Percentiles rank a stretch among this genome's conserved stretches.
These are phyloP conservation scores for Warburgia ugandensis DNA, from an alignment of 164 flowering plant genomes.

Conservation along the genomic window DNA sequence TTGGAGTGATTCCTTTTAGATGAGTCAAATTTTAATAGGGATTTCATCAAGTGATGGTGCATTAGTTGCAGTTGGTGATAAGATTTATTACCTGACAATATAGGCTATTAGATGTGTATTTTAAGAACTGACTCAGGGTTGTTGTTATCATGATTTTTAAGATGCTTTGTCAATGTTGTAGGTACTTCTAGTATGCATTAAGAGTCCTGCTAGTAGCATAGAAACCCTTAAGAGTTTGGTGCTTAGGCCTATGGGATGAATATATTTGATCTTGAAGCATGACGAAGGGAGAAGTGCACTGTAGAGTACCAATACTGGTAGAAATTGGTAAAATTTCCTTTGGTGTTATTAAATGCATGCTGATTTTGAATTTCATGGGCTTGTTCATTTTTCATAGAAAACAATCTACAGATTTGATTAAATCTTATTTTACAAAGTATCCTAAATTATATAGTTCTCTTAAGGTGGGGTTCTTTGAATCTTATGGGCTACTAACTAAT, in stretches of 20 bases:
- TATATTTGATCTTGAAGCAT: conserved; percentile 83
- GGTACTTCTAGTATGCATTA: no score
- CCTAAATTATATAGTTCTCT: background rate
- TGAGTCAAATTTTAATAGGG: no score
- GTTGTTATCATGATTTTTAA: no score
- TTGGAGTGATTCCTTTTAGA: no score
- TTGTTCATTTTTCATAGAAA: background rate
- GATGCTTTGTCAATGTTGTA: no score
- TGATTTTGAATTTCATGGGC: background rate
- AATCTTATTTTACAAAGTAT: background rate
- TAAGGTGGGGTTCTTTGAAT: background rate
- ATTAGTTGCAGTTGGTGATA: no score
- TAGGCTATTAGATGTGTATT: no score
- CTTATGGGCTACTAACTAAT: background rate
- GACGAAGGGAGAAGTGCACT: conserved; percentile 77
- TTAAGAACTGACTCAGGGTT: no score
- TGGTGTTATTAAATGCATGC: background rate
- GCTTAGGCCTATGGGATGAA: conserved; percentile 98
- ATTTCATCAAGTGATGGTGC: no score
- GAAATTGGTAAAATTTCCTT: conserved; percentile 46
- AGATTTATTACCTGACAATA: no score
- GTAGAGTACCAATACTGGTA: conserved; percentile 87
- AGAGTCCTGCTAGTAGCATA: no score
- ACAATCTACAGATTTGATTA: background rate
- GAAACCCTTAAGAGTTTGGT: no score